Evolutionary conservation across 345 rosid species (phyloP).

Genomic region (Citrus mangshanensis): DNA sequence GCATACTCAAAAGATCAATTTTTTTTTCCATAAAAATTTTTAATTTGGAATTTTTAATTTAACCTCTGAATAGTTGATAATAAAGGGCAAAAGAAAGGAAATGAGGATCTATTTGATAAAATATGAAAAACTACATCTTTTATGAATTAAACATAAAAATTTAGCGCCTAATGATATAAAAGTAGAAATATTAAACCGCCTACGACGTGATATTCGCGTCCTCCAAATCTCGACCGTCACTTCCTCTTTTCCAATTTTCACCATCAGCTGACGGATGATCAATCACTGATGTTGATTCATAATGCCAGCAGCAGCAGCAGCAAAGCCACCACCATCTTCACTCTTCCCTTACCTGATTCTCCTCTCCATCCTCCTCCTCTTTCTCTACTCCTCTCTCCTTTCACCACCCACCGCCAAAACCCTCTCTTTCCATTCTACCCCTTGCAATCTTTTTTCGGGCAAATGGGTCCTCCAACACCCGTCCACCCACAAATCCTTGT

Average conservation of each 20-base stretch:
- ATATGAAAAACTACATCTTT: too few relatives aligned
- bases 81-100: fast-evolving
- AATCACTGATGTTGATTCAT: constrained; percentile 6
- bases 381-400: constrained; percentile 44
- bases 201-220: too few relatives aligned
- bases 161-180: too few relatives aligned
- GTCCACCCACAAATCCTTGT: constrained; percentile 34
- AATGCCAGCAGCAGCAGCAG: constrained; percentile 32
- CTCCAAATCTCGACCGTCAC: too few relatives aligned
- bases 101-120: too few relatives aligned
- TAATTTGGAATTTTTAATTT: too few relatives aligned
- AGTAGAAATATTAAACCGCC: too few relatives aligned
- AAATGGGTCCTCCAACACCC: constrained; percentile 53
- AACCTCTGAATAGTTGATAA: too few relatives aligned
- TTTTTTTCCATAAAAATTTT: too few relatives aligned
- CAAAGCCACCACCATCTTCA: constrained; percentile 52
- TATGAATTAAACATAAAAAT: too few relatives aligned
- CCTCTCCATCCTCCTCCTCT: constrained; percentile 51
- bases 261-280: neutral
- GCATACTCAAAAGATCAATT: too few relatives aligned
- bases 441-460: constrained; percentile 79
- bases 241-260: too few relatives aligned
- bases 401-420: constrained; percentile 9
- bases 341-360: constrained; percentile 45
- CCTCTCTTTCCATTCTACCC: constrained; percentile 17